phyloP scores from a whole-genome alignment of 805 yeast species.

The Dipodascus albidus region DNA sequence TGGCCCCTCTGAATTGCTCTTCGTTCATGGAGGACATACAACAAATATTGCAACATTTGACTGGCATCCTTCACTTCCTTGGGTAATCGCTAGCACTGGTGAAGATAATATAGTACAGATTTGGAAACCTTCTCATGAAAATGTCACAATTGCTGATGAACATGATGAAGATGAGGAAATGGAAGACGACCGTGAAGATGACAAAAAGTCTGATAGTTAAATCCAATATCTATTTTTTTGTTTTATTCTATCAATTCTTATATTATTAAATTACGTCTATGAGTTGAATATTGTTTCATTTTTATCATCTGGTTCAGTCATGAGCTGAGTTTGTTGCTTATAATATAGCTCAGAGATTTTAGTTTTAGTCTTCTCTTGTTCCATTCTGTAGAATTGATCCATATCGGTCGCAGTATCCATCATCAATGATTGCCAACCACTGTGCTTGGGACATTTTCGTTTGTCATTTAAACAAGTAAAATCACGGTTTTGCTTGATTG shows the following conservation, averaged over 20 bases:
- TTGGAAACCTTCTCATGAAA: constrained; percentile 54
- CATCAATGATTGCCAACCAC: constrained; percentile 13
- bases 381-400: not conserved
- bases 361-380: not conserved
- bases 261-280: no score
- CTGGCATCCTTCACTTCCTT: constrained; percentile 50
- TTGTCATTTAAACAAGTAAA: constrained; percentile 12
- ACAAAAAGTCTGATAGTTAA: not conserved
- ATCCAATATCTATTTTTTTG: not conserved
- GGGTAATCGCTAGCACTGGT: constrained; percentile 55
- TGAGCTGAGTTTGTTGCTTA: not conserved
- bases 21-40: constrained; percentile 84
- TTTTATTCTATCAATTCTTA: no score
- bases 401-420: constrained; percentile 6
- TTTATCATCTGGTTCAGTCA: not conserved
- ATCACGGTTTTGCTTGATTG: constrained; percentile 5
- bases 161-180: constrained; percentile 29
- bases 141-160: constrained; percentile 27
- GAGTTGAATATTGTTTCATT: not conserved
- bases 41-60: constrained; percentile 53
- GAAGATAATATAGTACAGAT: constrained; percentile 68
- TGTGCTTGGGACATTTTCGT: constrained; percentile 16
- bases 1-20: constrained; percentile 65
- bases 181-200: constrained; percentile 3
- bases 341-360: constrained; percentile 1